These are phyloP conservation scores for Emiliania huxleyi DNA, from an alignment of 78 protist species.

Conservation along the genomic window DNA sequence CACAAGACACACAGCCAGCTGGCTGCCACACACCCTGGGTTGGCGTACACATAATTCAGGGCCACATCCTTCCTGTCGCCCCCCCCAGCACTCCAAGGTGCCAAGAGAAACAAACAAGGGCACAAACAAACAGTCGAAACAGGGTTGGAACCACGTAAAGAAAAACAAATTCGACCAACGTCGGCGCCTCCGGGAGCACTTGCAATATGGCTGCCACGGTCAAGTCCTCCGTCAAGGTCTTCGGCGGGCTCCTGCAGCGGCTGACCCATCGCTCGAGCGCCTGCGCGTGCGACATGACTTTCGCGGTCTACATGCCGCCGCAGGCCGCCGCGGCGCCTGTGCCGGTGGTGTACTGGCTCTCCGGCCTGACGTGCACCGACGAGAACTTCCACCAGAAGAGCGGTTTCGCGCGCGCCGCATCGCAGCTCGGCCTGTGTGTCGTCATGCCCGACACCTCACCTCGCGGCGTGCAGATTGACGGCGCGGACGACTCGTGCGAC, in stretches of 20 bases:
- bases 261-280: not conserved
- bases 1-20: no score
- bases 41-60: no score
- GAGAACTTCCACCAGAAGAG: slow-evolving; percentile 68
- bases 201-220: not conserved
- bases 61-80: no score
- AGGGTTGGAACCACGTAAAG: no score
- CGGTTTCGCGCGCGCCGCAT: slow-evolving; percentile 29
- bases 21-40: no score
- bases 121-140: no score
- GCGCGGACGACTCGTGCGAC: slow-evolving; percentile 46
- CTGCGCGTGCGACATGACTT: not conserved
- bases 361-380: slow-evolving; percentile 87
- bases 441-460: slow-evolving; percentile 90
- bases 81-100: no score
- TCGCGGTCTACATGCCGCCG: slow-evolving; percentile 10
- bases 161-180: no score
- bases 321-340: not conserved
- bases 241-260: not conserved
- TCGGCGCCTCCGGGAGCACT: no score
- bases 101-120: no score
- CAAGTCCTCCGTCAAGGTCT: not conserved
- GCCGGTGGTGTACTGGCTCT: slow-evolving; percentile 48
- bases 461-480: slow-evolving; percentile 57
- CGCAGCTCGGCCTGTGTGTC: slow-evolving; percentile 53